These are phyloP conservation scores for Byssoonygena ceratinophila DNA, from an alignment of 2,329 filamentous ascomycete species.

Conservation along the genomic window DNA sequence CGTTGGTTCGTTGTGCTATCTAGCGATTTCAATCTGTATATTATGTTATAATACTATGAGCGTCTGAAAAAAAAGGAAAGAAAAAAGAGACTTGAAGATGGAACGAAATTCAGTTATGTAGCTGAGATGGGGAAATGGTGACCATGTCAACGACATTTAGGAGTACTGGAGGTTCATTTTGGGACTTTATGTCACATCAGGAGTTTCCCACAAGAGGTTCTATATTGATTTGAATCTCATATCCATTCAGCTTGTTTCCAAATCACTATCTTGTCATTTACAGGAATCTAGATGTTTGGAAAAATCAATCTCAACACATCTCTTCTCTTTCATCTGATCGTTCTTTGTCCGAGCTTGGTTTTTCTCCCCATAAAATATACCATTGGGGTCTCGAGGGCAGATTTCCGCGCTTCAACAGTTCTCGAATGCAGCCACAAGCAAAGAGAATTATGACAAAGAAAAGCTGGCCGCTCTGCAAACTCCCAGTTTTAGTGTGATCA, in stretches of 20 bases:
- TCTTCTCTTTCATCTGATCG: not conserved
- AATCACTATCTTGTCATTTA: not conserved
- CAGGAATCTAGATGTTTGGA: not conserved
- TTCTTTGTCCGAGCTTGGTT: not conserved
- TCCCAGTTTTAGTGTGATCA: too few species aligned
- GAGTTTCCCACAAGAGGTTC: constrained; percentile 1
- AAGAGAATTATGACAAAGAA: not conserved
- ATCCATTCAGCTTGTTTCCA: not conserved
- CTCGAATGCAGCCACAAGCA: not conserved
- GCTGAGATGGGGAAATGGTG: constrained; percentile 1
- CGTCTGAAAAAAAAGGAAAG: not conserved
- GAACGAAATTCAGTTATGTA: not conserved
- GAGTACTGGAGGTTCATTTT: constrained; percentile 8
- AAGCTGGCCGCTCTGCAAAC: not conserved
- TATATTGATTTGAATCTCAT: not conserved
- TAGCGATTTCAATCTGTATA: constrained; percentile 12
- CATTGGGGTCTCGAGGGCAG: not conserved
- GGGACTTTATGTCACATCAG: constrained; percentile 3
- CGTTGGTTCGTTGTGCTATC: constrained; percentile 8
- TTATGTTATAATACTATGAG: constrained; percentile 13
- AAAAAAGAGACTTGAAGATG: not conserved
- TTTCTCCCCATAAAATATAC: not conserved
- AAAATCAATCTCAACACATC: constrained; percentile 1
- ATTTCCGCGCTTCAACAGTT: too few species aligned
- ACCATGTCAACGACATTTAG: constrained; percentile 1